Base-by-base conservation (phyloP, 2,329 filamentous ascomycete genomes). In the Aspergillus ochraceoroseus region DNA sequence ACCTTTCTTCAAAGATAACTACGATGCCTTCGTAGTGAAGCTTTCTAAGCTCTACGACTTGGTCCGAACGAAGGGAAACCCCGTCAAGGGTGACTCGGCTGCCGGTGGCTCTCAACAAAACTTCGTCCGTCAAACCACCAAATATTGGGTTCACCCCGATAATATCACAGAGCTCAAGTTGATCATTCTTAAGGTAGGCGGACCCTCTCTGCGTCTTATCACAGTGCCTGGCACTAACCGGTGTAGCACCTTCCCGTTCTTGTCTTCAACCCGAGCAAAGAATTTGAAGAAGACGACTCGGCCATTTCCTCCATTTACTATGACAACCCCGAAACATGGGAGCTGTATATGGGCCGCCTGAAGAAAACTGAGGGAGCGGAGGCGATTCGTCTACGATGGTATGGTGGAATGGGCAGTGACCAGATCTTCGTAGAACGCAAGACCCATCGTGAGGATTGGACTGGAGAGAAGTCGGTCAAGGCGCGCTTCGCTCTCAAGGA, bases 291-390 rank as follows among this genome's bases (percentile, higher is more conserved):
- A 40, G 80, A 87, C 51, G 92, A 98, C 62, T 83, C 87, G 4
- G 92, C 92, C 48, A 98, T 98, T 58, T 94, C 92, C 0, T 98
- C 92, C 32, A 95, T 98, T 55, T 98, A 98, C 72, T 98, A 87
- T 63, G 92, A 98, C 63, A 98, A 96, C 63, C 80, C 88, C 0
- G 80, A 94, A 3, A 94, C 78, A 15, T 98, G 89, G 85, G 88
- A 95, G 48, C 71, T 98, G 36, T 98, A 98, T 64, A 80, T 87
- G 62, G 92, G 92, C 9, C 86, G 92, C 35, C 69, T 98, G 57
- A 95, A 95, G 73, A 98, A 98, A 76, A 94, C 88, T 0, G 92
- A 98, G 65, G 92, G 92, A 33, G 92, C 92, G 2, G 92, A 98
- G 68, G 92, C 92, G 4, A 94, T 96, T 53, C 87, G 92, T 59